Base-by-base conservation (phyloP, 2,329 filamentous ascomycete species). In the Zopfia rhizophila region DNA sequence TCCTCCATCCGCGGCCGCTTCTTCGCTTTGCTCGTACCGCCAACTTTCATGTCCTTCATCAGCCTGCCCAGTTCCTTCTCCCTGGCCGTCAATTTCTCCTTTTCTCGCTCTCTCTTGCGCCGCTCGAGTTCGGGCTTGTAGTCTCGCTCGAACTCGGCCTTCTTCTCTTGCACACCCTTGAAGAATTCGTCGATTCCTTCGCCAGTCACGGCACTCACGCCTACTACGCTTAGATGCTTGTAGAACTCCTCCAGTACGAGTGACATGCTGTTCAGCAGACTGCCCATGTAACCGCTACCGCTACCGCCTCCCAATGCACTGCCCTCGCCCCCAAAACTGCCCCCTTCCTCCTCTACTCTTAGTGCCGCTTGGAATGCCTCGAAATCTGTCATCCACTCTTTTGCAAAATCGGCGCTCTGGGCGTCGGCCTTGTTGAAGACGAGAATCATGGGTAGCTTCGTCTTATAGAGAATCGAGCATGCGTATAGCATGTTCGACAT, bases 401-500 rank as follows among this genome's bases (percentile, higher is more conserved):
- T 94, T 1, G 92, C 94, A 65, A 96, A 96, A 18, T 84, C 82
- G 0, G 91, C 90, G 63, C 95, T 89, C 70, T 96, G 91, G 29
- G 96, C 91, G 65, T 99, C 94, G 0, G 92, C 97, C 78, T 99
- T 99, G 80, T 99, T 99, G 81, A 99, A 97, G 8, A 99, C 94
- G 6, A 99, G 78, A 41, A 99, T 95, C 94, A 99, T 99, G 17
- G 94, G 94, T 0, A 99, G 80, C 70, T 96, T 96, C 2, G 93
- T 97, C 79, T 97, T 97, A 83, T 99, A 99, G 12, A 99, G 83
- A 55, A 99, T 99, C 49, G 90, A 96, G 80, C 94, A 97, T 16
- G 94, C 94, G 73, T 99, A 99, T 30, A 99, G 86, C 94, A 99
- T 99, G 75, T 99, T 99, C 70, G 90, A 95, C 94, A 99, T 99